phyloP scores from a whole-genome alignment of 2,329 filamentous ascomycete genomes.

The Diplocarpon mali region DNA sequence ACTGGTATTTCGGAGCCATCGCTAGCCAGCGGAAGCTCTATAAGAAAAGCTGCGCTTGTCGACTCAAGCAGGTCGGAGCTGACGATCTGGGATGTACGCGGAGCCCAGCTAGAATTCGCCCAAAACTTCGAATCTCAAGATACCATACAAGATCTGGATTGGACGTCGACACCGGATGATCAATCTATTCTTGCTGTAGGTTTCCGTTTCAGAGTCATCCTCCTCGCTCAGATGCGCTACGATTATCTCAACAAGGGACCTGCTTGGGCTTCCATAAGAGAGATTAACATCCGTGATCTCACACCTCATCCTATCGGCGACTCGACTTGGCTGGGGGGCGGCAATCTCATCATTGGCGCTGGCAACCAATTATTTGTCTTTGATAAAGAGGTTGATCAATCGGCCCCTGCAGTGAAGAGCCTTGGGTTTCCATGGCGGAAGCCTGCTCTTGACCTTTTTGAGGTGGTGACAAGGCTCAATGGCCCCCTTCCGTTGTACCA shows the following conservation, averaged over 20 bases:
- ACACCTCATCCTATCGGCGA: conserved; percentile 89
- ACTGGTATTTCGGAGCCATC: conserved; percentile 64
- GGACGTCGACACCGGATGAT: conserved; percentile 82
- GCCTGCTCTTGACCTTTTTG: conserved; percentile 52
- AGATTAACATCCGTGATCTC: conserved; percentile 69
- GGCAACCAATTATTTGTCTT: conserved; percentile 88
- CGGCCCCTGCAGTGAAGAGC: conserved; percentile 24
- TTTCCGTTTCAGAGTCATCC: conserved; percentile 72
- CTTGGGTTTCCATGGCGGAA: conserved; percentile 21
- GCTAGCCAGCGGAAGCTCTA: conserved; percentile 73
- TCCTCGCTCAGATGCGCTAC: conserved; percentile 80
- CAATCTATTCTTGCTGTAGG: conserved; percentile 89
- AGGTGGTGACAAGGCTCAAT: conserved; percentile 74
- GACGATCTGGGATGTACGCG: conserved; percentile 85
- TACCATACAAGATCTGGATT: conserved; percentile 76
- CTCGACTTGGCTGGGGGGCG: conserved; percentile 80
- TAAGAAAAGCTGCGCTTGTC: conserved; percentile 77
- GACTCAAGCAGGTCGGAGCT: conserved; percentile 61
- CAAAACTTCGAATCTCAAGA: conserved; percentile 64
- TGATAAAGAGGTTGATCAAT: conserved; percentile 60
- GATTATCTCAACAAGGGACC: conserved; percentile 82
- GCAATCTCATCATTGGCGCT: conserved; percentile 75
- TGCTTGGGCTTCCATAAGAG: conserved; percentile 78
- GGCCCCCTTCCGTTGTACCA: conserved; percentile 84
- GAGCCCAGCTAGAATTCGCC: conserved; percentile 70